Conservation (phyloP, 2,329 filamentous ascomycete species). For the Ilyonectria robusta region DNA sequence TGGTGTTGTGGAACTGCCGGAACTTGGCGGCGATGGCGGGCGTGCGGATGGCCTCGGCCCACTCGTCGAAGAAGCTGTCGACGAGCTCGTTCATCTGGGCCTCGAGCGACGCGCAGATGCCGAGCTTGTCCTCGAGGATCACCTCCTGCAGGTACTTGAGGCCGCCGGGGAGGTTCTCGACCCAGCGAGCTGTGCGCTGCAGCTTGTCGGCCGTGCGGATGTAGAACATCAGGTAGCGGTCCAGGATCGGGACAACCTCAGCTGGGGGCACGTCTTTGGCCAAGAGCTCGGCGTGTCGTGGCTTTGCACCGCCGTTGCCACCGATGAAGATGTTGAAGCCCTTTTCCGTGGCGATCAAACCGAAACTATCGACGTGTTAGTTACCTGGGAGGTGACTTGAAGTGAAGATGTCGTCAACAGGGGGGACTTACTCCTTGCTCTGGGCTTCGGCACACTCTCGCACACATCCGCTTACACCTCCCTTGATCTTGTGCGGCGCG, state of each 20-base stretch:
- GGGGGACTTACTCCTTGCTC: slow-evolving; percentile 80
- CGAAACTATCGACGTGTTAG: slow-evolving; percentile 71
- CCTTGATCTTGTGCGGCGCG: slow-evolving; percentile 92
- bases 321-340: slow-evolving; percentile 94
- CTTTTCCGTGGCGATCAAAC: slow-evolving; percentile 91
- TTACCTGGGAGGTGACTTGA: background rate
- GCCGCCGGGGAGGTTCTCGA: slow-evolving; percentile 87
- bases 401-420: background rate
- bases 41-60: slow-evolving; percentile 84
- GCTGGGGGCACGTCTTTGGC: slow-evolving; percentile 89
- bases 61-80: slow-evolving; percentile 89
- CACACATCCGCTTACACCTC: slow-evolving; percentile 91
- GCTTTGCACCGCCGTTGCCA: slow-evolving; percentile 90
- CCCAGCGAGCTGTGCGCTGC: slow-evolving; percentile 89
- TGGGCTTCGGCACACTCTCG: slow-evolving; percentile 93
- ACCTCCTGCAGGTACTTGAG: slow-evolving; percentile 88
- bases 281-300: slow-evolving; percentile 84
- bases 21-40: slow-evolving; percentile 79
- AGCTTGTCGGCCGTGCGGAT: slow-evolving; percentile 93
- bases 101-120: slow-evolving; percentile 87
- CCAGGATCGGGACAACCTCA: slow-evolving; percentile 86
- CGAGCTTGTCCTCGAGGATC: slow-evolving; percentile 86
- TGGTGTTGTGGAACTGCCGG: slow-evolving; percentile 87
- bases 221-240: slow-evolving; percentile 94
- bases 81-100: slow-evolving; percentile 90